These are phyloP conservation scores for Cryptococcus hybrid DNA, from an alignment of 1,284 basidiomycete species.

Conservation along the genomic window DNA sequence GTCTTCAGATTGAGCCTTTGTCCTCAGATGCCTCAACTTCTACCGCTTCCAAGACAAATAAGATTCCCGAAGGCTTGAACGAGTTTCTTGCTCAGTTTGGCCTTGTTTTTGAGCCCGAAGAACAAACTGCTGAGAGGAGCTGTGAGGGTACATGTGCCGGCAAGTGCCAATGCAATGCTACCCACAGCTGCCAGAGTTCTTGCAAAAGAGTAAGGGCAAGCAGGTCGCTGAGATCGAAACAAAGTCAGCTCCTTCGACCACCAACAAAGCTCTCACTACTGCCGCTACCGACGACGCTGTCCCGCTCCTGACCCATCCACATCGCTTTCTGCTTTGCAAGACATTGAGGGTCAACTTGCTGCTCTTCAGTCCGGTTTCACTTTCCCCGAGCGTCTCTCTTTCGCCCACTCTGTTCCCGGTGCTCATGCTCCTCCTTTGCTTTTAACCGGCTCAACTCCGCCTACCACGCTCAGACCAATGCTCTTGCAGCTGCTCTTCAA, in stretches of 20 bases:
- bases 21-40: constrained; percentile 8
- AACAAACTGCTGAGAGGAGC: background rate
- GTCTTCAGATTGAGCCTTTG: constrained; percentile 29
- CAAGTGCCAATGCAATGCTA: background rate
- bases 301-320: constrained; percentile 14
- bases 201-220: constrained; percentile 7
- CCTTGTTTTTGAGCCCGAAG: constrained; percentile 40
- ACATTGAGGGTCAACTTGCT: constrained; percentile 30
- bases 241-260: constrained; percentile 9
- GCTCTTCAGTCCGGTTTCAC: constrained; percentile 26
- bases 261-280: constrained; percentile 20
- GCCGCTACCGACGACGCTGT: constrained; percentile 3
- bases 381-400: constrained; percentile 39
- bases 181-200: constrained; percentile 7
- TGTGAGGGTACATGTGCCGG: background rate
- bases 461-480: constrained; percentile 61
- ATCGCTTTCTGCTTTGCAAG: constrained; percentile 27
- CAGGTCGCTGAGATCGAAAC: constrained; percentile 20
- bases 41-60: constrained; percentile 12
- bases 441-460: constrained; percentile 57
- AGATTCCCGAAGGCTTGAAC: constrained; percentile 36
- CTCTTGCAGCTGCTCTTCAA: constrained; percentile 59
- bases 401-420: constrained; percentile 21
- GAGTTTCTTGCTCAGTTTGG: constrained; percentile 41
- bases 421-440: constrained; percentile 25